Evolutionary conservation across 345 rosid genomes (phyloP), one percentile per base, ranked within the genome.

Genomic region (Salix brachista): DNA sequence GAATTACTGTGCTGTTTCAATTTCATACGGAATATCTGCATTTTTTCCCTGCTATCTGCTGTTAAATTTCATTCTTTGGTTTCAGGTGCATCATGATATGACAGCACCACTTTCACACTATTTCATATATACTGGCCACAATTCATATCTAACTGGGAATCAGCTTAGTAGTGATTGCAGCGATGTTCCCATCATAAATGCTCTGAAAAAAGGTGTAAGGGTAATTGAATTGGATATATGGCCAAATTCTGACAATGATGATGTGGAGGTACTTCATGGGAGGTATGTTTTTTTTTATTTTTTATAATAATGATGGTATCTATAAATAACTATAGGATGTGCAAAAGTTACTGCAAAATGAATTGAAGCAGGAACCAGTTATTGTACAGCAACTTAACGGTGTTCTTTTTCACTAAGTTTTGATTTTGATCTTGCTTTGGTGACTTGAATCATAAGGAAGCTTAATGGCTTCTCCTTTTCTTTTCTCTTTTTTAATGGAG

Each of bases 91-190:
- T 42, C 94, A 92, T 30, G 91, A 90, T 28, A 96, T 94, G 97
- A 84, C 77, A 44, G 95, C 94, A 78, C 97, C 97, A 7, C 60
- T 96, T 85, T 94, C 97, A 1, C 95, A 91, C 86, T 94, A 94
- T 80, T 92, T 88, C 87, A 91, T 96, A 77, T 90, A 75, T 80
- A 94, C 98, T 16, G 97, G 98, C 30, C 99, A 94, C 79, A 96
- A 94, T 79, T 94, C 97, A 0, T 96, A 96, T 76, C 85, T 96
- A 80, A 94, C 98, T 0, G 97, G 98, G 54, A 96, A 94, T 69
- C 98, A 96, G 73, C 94, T 96, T 8, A 94, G 91, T 80, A 96
- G 99, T 78, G 94, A 94, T 30, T 92, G 97, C 84, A 96, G 98
- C 69, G 98, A 90, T 34, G 90, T 89, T 65, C 98, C 99, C 4